Evolutionary conservation across 495 filamentous ascomycete genomes (phyloP).

Genomic region (Amorphotheca resinae): DNA sequence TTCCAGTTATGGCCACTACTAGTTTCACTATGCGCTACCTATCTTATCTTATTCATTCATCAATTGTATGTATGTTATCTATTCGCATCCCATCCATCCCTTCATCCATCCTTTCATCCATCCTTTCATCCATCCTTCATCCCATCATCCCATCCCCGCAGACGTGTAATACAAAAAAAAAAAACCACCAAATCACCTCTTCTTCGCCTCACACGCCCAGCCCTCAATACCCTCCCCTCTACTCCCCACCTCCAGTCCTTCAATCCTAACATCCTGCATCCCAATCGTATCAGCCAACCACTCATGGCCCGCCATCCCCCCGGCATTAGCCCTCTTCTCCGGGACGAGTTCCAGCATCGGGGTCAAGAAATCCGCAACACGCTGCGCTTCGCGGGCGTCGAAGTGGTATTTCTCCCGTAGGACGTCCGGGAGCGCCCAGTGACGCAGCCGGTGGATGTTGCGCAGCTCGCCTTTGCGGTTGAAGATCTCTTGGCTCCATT

Average conservation of each 20-base stretch:
- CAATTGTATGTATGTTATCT: no score
- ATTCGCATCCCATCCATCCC: no score
- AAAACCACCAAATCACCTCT: slow-evolving; percentile 31
- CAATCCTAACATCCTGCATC: slow-evolving; percentile 68
- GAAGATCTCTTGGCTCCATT: slow-evolving; percentile 99
- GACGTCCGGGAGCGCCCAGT: slow-evolving; percentile 93
- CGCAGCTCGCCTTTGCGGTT: slow-evolving; percentile 94
- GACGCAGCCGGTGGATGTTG: slow-evolving; percentile 92
- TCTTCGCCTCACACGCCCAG: slow-evolving; percentile 85
- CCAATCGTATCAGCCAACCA: slow-evolving; percentile 76
- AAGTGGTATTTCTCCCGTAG: slow-evolving; percentile 97
- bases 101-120: no score
- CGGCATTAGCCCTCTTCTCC: slow-evolving; percentile 82
- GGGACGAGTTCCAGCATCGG: slow-evolving; percentile 90
- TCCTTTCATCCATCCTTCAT: not conserved
- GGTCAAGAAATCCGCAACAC: slow-evolving; percentile 72
- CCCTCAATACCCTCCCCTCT: slow-evolving; percentile 91
- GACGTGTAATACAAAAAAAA: no score
- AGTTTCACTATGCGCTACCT: no score
- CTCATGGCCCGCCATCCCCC: slow-evolving; percentile 75
- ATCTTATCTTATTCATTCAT: no score
- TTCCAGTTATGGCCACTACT: no score
- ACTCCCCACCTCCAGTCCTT: slow-evolving; percentile 60
- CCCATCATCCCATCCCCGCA: not conserved
- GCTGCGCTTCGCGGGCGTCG: slow-evolving; percentile 57